phyloP scores from a whole-genome alignment of 2,329 filamentous ascomycete genomes.

The Alternaria ventricosa region DNA sequence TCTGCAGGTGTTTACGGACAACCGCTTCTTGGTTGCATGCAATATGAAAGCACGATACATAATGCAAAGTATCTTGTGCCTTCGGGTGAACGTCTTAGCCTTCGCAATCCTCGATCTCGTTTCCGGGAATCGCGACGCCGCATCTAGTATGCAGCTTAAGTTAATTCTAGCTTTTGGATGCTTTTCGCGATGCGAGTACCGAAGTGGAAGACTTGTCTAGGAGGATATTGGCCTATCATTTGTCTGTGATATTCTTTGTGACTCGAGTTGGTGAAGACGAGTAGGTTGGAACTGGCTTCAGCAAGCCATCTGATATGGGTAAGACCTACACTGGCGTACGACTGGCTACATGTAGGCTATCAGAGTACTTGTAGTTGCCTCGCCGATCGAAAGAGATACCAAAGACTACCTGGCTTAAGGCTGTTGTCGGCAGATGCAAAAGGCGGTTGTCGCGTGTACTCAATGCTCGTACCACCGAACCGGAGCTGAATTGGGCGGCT shows the following conservation, averaged over 20 bases:
- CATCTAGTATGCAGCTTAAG: background rate
- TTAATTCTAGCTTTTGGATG: background rate
- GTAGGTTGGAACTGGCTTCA: background rate
- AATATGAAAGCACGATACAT: background rate
- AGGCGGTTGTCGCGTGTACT: too few species aligned
- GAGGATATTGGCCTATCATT: background rate
- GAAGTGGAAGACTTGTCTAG: background rate
- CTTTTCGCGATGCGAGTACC: background rate
- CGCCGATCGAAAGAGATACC: background rate
- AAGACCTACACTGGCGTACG: background rate
- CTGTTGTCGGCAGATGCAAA: background rate
- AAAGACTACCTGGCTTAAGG: background rate
- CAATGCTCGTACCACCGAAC: too few species aligned
- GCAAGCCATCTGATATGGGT: fast-evolving
- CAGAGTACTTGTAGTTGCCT: background rate
- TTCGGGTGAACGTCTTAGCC: too few species aligned
- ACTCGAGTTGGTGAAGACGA: background rate
- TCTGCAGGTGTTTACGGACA: background rate
- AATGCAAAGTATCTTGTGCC: too few species aligned
- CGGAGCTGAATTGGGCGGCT: too few species aligned
- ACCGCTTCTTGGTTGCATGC: background rate
- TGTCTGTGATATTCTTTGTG: background rate
- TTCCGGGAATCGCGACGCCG: background rate
- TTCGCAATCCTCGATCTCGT: background rate
- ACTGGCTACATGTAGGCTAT: background rate